Conservation (phyloP, 106 monocot species). For the Apostasia shenzhenica region DNA sequence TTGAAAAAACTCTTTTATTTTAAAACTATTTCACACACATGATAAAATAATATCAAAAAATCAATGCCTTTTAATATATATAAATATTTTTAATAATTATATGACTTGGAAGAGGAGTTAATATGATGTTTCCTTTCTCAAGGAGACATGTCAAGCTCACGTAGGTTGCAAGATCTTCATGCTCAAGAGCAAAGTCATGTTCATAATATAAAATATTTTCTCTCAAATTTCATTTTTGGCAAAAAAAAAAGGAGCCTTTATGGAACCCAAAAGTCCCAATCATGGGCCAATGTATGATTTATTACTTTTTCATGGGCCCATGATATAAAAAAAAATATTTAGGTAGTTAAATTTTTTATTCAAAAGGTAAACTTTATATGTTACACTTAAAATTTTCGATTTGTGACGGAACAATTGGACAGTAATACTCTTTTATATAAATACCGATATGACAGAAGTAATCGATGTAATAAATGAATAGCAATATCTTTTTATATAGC, state of each 20-base stretch:
- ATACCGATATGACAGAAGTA: too few relatives aligned
- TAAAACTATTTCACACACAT: too few relatives aligned
- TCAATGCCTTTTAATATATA: too few relatives aligned
- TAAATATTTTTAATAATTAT: background rate
- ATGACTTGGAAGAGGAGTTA: constrained; percentile 17
- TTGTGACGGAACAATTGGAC: too few relatives aligned
- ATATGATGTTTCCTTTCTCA: constrained; percentile 21
- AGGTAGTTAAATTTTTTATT: too few relatives aligned
- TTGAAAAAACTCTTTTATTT: too few relatives aligned
- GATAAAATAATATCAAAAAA: too few relatives aligned
- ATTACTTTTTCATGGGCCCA: background rate
- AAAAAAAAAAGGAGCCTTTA: background rate
- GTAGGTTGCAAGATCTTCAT: constrained; percentile 19
- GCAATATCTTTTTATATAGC: too few relatives aligned
- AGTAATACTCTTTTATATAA: too few relatives aligned
- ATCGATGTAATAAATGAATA: too few relatives aligned
- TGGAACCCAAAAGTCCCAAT: background rate
- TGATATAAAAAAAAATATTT: background rate
- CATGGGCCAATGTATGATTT: background rate
- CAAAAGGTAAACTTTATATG: too few relatives aligned
- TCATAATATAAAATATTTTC: background rate
- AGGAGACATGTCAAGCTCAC: constrained; percentile 23
- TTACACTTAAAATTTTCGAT: too few relatives aligned
- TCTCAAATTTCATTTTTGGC: background rate
- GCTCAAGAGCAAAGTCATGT: constrained; percentile 11